phyloP scores from a whole-genome alignment of 2,329 filamentous ascomycete species.

The Curvularia eragrostidis region DNA sequence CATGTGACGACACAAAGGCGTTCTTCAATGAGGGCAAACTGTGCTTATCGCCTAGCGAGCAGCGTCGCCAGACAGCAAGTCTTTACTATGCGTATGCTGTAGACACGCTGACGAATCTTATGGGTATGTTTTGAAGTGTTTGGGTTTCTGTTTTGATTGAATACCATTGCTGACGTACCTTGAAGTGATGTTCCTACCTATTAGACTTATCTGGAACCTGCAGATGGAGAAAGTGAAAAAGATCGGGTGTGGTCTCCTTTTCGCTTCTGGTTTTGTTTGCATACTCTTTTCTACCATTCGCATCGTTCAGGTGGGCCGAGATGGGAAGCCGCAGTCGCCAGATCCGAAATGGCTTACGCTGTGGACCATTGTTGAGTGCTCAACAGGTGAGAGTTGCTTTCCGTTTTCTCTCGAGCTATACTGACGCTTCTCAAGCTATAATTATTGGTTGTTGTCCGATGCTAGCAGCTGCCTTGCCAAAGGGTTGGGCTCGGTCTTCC shows the following conservation, averaged over 20 bases:
- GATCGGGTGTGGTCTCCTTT: conserved; percentile 40
- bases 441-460: conserved; percentile 36
- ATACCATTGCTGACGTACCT: neutral
- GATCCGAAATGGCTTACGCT: conserved; percentile 48
- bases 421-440: conserved; percentile 23
- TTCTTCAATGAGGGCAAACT: conserved; percentile 38
- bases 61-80: conserved; percentile 41
- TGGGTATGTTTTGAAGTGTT: conserved; percentile 32
- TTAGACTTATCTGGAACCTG: conserved; percentile 48
- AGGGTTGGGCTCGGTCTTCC: conserved; percentile 6
- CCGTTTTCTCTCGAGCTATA: neutral
- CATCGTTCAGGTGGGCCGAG: conserved; percentile 43
- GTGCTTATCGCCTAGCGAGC: conserved; percentile 39
- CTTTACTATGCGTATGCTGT: conserved; percentile 48
- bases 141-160: too few relatives aligned
- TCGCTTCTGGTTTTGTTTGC: conserved; percentile 36
- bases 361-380: conserved; percentile 48
- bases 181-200: conserved; percentile 49
- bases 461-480: conserved; percentile 25
- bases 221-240: conserved; percentile 46
- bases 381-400: conserved; percentile 38
- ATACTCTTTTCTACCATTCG: conserved; percentile 37
- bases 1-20: conserved; percentile 36
- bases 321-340: conserved; percentile 35
- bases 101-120: conserved; percentile 47